A percentile compares a stretch with the other conserved stretches of the same genome.
Conservation (phyloP, 2,329 filamentous ascomycete genomes). For the Samsoniella hepiali region DNA sequence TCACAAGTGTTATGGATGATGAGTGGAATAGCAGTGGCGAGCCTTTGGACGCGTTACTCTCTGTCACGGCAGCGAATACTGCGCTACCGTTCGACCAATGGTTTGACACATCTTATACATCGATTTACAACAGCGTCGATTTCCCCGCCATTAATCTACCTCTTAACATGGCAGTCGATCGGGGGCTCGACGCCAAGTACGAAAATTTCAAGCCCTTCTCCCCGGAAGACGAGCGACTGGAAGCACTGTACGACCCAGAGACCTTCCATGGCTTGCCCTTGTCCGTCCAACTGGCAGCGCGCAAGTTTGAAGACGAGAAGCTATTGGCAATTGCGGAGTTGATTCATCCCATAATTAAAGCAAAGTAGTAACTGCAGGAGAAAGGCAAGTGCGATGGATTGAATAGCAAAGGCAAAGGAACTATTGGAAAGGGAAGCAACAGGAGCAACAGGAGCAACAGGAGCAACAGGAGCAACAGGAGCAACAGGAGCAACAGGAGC, state of each 20-base stretch:
- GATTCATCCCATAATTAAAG: conserved; percentile 1
- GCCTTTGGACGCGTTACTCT: background rate
- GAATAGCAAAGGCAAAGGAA: too few relatives aligned
- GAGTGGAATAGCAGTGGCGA: background rate
- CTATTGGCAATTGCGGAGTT: conserved; percentile 20
- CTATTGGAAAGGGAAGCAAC: too few relatives aligned
- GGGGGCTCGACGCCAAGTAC: background rate
- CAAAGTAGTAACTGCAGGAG: too few relatives aligned
- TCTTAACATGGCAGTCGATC: conserved; percentile 3
- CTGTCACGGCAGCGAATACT: background rate
- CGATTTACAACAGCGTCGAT: conserved; percentile 4
- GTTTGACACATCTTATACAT: background rate
- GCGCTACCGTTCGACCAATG: background rate
- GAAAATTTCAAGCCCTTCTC: background rate
- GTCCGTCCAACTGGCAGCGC: conserved; percentile 18
- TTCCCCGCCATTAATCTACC: background rate
- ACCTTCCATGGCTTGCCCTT: conserved; percentile 20
- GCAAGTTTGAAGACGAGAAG: conserved; percentile 21
- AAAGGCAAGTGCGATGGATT: too few relatives aligned
- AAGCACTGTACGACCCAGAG: conserved; percentile 18
- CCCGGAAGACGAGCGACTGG: background rate
- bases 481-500: too few relatives aligned
- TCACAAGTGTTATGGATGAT: background rate
- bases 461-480: too few relatives aligned
- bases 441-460: too few relatives aligned